Evolutionary conservation across 1,284 basidiomycete genomes (phyloP).

Genomic region (Tilletia setariae): DNA sequence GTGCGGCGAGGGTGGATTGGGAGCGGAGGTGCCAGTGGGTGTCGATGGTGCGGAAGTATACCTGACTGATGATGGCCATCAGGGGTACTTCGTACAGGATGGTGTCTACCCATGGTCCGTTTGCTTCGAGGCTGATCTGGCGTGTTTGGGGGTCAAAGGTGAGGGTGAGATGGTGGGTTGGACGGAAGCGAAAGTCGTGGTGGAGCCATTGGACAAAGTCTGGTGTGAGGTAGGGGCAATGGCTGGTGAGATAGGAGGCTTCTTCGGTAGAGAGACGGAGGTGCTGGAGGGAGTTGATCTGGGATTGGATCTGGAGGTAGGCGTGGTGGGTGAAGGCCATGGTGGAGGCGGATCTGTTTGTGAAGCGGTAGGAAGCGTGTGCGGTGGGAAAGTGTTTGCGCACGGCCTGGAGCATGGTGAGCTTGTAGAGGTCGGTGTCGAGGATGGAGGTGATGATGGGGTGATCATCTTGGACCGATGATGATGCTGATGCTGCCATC

Average conservation of each 20-base stretch:
- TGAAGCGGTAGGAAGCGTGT: slow-evolving; percentile 68
- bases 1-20: slow-evolving; percentile 69
- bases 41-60: slow-evolving; percentile 68
- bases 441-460: slow-evolving; percentile 64
- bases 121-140: slow-evolving; percentile 69
- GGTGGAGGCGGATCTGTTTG: slow-evolving; percentile 68
- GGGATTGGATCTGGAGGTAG: slow-evolving; percentile 64
- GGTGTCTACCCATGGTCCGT: slow-evolving; percentile 79
- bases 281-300: slow-evolving; percentile 64
- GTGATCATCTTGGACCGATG: not conserved
- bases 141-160: slow-evolving; percentile 68
- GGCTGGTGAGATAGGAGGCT: slow-evolving; percentile 65
- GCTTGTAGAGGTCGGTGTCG: slow-evolving; percentile 96
- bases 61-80: slow-evolving; percentile 81
- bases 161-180: slow-evolving; percentile 70
- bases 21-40: slow-evolving; percentile 79
- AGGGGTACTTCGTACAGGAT: slow-evolving; percentile 96
- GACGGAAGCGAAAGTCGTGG: slow-evolving; percentile 68
- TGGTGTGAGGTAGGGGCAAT: slow-evolving; percentile 73
- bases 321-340: slow-evolving; percentile 71
- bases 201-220: slow-evolving; percentile 75
- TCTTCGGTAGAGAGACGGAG: slow-evolving; percentile 68
- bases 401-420: slow-evolving; percentile 96
- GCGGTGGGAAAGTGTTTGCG: slow-evolving; percentile 72
- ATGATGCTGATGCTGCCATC: too few species aligned